These are phyloP conservation scores for Jacaranda mimosifolia DNA, from an alignment of 257 asterid species.

Conservation along the genomic window DNA sequence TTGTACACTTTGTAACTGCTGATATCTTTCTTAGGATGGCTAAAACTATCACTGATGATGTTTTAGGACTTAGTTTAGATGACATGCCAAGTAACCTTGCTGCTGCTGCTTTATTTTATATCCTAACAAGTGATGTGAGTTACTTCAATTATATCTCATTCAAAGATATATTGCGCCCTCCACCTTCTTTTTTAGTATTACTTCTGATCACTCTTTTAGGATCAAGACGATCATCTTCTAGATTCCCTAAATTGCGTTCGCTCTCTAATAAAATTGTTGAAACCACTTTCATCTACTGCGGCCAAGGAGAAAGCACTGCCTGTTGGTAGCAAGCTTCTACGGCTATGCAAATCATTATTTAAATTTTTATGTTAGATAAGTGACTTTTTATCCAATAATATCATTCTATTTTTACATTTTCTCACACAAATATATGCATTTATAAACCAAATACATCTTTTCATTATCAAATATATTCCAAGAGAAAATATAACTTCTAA, in stretches of 20 bases:
- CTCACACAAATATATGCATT: too few species aligned
- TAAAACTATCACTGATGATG: conserved; percentile 65
- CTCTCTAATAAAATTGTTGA: conserved; percentile 71
- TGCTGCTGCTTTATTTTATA: conserved; percentile 76
- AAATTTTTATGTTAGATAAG: too few species aligned
- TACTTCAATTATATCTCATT: conserved; percentile 26
- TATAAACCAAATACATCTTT: too few species aligned
- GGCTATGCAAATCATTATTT: conserved; percentile 73
- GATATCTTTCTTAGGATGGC: conserved; percentile 61
- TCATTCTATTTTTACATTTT: too few species aligned
- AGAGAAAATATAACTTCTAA: too few species aligned
- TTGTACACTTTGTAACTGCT: conserved; percentile 38
- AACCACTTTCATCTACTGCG: conserved; percentile 53
- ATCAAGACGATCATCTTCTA: conserved; percentile 71
- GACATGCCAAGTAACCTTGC: conserved; percentile 86
- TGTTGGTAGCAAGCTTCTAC: conserved; percentile 79
- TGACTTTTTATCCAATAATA: too few species aligned
- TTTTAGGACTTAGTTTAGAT: conserved; percentile 72
- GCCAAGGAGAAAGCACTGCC: conserved; percentile 55
- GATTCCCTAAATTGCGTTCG: conserved; percentile 69
- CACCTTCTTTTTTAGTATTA: background rate
- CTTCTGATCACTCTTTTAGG: conserved; percentile 53
- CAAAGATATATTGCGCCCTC: background rate
- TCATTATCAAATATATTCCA: too few species aligned
- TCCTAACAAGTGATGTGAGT: conserved; percentile 77